Conservation (phyloP, 345 rosid species). For the Reutealis trisperma region DNA sequence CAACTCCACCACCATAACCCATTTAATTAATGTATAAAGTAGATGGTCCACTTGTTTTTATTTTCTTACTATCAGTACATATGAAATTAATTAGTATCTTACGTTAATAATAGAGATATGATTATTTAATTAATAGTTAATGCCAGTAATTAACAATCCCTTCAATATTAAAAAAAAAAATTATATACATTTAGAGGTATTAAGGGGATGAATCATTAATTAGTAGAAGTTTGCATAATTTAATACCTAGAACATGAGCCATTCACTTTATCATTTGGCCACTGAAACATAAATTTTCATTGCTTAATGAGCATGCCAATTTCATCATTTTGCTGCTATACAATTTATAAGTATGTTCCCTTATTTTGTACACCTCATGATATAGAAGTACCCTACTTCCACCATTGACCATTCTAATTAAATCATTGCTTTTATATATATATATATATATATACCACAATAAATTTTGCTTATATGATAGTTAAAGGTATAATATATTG, state of each 20-base stretch:
- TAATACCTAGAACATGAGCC: background rate
- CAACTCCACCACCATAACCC: conserved; percentile 2
- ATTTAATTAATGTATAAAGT: background rate
- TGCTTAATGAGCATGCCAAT: conserved; percentile 15
- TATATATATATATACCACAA: too few relatives aligned
- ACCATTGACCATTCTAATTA: background rate
- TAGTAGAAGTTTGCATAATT: conserved; percentile 5
- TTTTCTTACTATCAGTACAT: background rate
- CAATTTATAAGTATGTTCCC: conserved; percentile 7
- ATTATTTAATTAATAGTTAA: too few relatives aligned
- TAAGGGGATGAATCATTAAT: background rate
- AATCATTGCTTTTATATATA: too few relatives aligned
- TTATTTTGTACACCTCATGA: conserved; percentile 15
- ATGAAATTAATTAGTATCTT: background rate
- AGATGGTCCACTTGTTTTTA: background rate
- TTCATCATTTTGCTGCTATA: conserved; percentile 7
- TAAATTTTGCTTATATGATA: too few relatives aligned
- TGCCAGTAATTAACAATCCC: background rate
- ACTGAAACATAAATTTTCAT: background rate
- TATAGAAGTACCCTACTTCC: background rate
- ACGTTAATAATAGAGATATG: too few relatives aligned
- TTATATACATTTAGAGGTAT: background rate
- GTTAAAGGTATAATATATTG: too few relatives aligned
- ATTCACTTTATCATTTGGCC: background rate
- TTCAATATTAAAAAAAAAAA: too few relatives aligned